Evolutionary conservation across 495 filamentous ascomycete species (phyloP), one percentile per base, ranked within the genome.

Genomic region (Podospora comata): DNA sequence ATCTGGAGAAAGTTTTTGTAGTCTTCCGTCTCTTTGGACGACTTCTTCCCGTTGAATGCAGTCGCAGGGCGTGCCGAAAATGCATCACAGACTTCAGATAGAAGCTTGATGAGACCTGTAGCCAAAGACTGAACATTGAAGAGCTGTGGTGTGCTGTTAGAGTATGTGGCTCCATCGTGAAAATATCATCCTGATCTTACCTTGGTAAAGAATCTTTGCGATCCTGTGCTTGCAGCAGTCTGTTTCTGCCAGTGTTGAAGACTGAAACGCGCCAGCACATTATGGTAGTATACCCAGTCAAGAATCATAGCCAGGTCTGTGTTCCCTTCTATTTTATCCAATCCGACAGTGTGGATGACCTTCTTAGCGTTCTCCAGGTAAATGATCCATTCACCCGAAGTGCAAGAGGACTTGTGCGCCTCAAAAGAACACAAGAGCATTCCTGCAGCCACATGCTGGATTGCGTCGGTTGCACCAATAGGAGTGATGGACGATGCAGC

Each of bases 391-490:
- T 76, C 68, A 5, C 67, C 70, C 16, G 68, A 74, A 13, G 68
- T 76, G 57, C 71, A 72, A 4, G 74, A 71, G n/a, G 65, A n/a
- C 16, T 70, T 58, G 58, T 72, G 72, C 55, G 67, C 78, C 73
- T 80, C 78, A 48, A 77, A 76, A 13, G 75, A 75, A 62, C 75
- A 76, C 44, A 80, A 65, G 13, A 80, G 59, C 79, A 80, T 79
- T 6, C 71, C 72, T 7, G 79, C 65, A 28, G 79, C 79, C 62
- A 79, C 71, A 68, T 80, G 79, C 58, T 79, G 77, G 18, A 73
- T 71, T 9, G 75, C 75, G 59, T 78, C 76, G 7, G 19, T 60
- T 18, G 68, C 66, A 62, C 32, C 62, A 18, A 73, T 55, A 26
- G 30, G 20, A 13, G 39, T 18, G 39, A 27, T 67, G 5, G 62